Evolutionary conservation across 345 rosid genomes (phyloP).

Genomic region (Lepidium aucheri): DNA sequence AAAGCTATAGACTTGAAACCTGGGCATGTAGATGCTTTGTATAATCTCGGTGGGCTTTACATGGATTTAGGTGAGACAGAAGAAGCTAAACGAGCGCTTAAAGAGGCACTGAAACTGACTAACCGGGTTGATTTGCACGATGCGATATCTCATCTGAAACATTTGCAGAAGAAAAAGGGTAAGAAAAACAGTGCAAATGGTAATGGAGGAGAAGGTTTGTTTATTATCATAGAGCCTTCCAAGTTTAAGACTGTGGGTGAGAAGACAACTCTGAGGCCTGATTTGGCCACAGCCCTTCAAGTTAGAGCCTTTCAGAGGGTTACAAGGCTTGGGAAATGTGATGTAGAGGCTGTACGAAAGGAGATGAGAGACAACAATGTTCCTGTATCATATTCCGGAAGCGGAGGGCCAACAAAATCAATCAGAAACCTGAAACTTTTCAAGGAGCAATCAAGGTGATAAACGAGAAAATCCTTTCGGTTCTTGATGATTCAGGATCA

Average conservation of each 20-base stretch:
- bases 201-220: conserved; percentile 68
- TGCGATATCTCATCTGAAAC: conserved; percentile 77
- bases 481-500: conserved; percentile 64
- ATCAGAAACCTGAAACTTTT: conserved; percentile 91
- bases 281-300: conserved; percentile 64
- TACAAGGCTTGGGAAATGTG: conserved; percentile 74
- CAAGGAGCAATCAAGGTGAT: conserved; percentile 90
- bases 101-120: conserved; percentile 92
- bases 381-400: conserved; percentile 77
- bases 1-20: conserved; percentile 95
- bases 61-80: conserved; percentile 97
- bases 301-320: conserved; percentile 79
- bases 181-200: conserved; percentile 37
- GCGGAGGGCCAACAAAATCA: conserved; percentile 72
- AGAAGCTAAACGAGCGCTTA: conserved; percentile 79
- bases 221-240: conserved; percentile 57
- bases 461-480: conserved; percentile 76
- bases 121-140: conserved; percentile 91
- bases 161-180: conserved; percentile 74
- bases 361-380: conserved; percentile 75
- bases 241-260: conserved; percentile 65
- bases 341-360: conserved; percentile 67
- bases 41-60: conserved; percentile 92
- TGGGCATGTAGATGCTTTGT: conserved; percentile 81
- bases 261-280: conserved; percentile 63